Evolutionary conservation across 2,329 filamentous ascomycete species (phyloP), one percentile per base, ranked within the genome.

Genomic region (Paracoccidioides lutzii): DNA sequence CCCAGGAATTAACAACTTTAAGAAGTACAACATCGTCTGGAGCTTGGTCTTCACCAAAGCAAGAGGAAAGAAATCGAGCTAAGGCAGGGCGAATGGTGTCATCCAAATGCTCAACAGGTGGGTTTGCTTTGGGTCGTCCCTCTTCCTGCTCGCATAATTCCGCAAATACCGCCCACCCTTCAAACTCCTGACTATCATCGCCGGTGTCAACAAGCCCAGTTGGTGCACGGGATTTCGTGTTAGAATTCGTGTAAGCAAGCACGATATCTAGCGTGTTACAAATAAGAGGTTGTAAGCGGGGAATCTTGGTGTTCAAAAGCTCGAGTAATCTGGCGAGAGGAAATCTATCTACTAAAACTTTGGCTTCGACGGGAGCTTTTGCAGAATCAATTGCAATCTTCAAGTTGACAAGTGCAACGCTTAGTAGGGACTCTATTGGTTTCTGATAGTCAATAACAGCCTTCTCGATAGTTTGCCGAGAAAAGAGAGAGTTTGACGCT

Each of bases 171-270:
- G 75, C 71, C 70, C 77, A 80, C 57, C 81, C 80, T 35, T 81
- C 81, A 62, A 81, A 84, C 49, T 84, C 81, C 64, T 84, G 82
- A 59, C 81, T 84, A 54, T 84, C 82, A 53, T 83, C 81, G 55
- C 74, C 78, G 4, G 61, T 61, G 32, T 72, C 63, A 12, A 57
- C 54, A n/a, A 65, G 53, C n/a, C 59, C 37, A 22, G 51, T 55
- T 52, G 68, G 59, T 30, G 62, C 28, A 55, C 55, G 30, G 6
- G 44, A 37, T 57, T 58, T 59, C 38, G 61, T 37, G 30, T 69
- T 68, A 56, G 71, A 69, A 28, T 63, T 59, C 37, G 64, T 55
- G 57, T 77, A 78, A 38, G 69, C 64, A 8, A 72, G 64, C 5
- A 80, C 64, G 5, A 81, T 66, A n/a, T 72, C 65, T 1, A 83